Evolutionary conservation across 1,284 basidiomycete species (phyloP), one percentile per base, ranked within the genome.

Genomic region (Tremellales sp.): DNA sequence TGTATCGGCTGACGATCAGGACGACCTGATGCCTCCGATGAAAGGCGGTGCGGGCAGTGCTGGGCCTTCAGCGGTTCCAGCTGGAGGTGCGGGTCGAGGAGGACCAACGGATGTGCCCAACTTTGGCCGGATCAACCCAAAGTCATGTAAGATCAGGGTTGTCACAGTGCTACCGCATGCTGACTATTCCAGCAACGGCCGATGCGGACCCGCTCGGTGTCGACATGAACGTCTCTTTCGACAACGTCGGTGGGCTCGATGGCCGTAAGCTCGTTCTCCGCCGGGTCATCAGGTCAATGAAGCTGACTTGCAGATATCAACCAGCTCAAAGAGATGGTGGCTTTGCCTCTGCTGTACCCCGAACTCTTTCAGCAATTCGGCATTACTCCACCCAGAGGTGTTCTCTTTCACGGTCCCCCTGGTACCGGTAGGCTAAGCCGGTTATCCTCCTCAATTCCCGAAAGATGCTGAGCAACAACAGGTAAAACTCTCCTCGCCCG

Each of bases 241-340:
- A 93, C 65, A 88, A 92, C 73, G 90, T 98, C n/a, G 96, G 96
- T 29, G 96, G 96, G 4, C 77, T 98, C 35, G 93, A 97, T 64
- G 85, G 89, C 50, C 94, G 88, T 90, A 62, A 69, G 87, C 78
- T 6, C 33, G 6, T 19, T 15, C 26, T 29, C 37, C 15, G 2
- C 35, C 27, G 15, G 15, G 26, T 26, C 15, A 31, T 31, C 29
- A 15, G 29, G 27, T 25, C 15, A 29, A 41, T 22, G 25, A 13
- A 27, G 17, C 33, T 27, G 3, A 52, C 58, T 29, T 47, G 13
- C 46, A 89, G 87, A 98, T 67, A 96, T 98, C 57, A 92, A 96
- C 67, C 89, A 92, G 29, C 77, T 98, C 56, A 98, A 97, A 76
- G 96, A 99, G 71, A 98, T 99, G 96, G 97, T 97, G 0, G 81